Base-by-base conservation (phyloP, 176 grass and related monocot genomes). In the Calamus simplicifolius region DNA sequence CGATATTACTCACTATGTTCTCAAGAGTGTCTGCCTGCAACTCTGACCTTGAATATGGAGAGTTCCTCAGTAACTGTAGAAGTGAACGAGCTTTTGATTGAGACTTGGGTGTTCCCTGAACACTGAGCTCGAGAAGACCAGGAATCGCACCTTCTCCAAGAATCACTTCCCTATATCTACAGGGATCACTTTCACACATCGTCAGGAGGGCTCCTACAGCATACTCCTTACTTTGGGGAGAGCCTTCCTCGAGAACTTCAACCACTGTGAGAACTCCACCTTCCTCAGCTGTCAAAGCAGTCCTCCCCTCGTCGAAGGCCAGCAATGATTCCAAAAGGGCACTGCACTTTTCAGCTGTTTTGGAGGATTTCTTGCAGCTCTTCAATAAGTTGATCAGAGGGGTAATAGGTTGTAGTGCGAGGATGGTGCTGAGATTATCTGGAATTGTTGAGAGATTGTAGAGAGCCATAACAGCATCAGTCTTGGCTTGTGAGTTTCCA, bases 231-330 rank as follows among this genome's bases (percentile, higher is more conserved):
- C 81, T 84, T 58, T 77, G 82, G 38, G 76, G 72, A 27, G 92
- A 97, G 1, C 92, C 92, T 78, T 97, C 92, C 64, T 97, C 92
- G 0, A 97, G 74, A 3, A 97, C 80, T 65, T 97, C 80, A 17
- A 97, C 92, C 3, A 97, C 70, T n/a, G 78, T 70, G 28, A 90
- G 83, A 27, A 97, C 78, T 35, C 92, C 92, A 13, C 75, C 83
- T 65, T 84, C 76, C 59, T 84, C 83, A 2, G 71, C 70, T 21
- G 68, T 83, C 68, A 97, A 64, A 48, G 86, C 78, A 35, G 61
- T 60, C 16, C 72, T 71, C 18, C 78, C 87, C 62, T 91, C 82
- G 50, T 91, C 78, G 2, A 80, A 97, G 29, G 58, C 59, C n/a
- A 91, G 64, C 35, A 97, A 18, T 2, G 78, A 91, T 59, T 97